These are phyloP conservation scores for Houttuynia cordata DNA, from an alignment of 164 flowering plant genomes.

Conservation along the genomic window DNA sequence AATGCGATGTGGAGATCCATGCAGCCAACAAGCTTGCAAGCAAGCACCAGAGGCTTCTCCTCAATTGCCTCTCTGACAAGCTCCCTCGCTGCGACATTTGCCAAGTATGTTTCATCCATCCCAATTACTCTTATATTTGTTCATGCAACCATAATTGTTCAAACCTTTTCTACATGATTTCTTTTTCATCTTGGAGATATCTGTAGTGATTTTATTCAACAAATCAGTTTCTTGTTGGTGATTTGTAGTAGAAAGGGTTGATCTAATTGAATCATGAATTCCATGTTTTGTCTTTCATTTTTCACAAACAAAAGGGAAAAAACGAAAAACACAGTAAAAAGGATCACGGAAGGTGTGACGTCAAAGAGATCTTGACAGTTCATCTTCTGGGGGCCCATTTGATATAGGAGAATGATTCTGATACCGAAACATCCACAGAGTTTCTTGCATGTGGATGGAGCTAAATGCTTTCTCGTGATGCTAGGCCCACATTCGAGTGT, in stretches of 20 bases:
- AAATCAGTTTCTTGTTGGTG: background rate
- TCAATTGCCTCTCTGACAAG: slow-evolving; percentile 58
- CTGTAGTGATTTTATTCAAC: too few relatives aligned
- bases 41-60: slow-evolving; percentile 93
- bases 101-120: slow-evolving; percentile 31
- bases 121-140: background rate
- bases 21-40: slow-evolving; percentile 95
- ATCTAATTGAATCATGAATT: too few relatives aligned
- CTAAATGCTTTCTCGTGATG: too few relatives aligned
- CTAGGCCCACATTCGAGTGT: too few relatives aligned
- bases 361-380: background rate
- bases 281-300: background rate
- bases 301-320: too few relatives aligned
- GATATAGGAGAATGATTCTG: background rate
- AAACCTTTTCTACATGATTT: background rate
- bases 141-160: too few relatives aligned
- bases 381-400: background rate
- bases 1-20: slow-evolving; percentile 85
- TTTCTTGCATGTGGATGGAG: background rate
- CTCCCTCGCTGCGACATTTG: slow-evolving; percentile 92
- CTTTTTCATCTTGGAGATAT: too few relatives aligned
- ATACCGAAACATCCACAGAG: background rate
- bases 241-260: too few relatives aligned
- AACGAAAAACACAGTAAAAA: background rate
- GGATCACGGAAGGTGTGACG: background rate